A percentile compares a stretch with the other conserved stretches of the same genome.
phyloP scores from a whole-genome alignment of 2,329 filamentous ascomycete species.

The Phialophora expanda region DNA sequence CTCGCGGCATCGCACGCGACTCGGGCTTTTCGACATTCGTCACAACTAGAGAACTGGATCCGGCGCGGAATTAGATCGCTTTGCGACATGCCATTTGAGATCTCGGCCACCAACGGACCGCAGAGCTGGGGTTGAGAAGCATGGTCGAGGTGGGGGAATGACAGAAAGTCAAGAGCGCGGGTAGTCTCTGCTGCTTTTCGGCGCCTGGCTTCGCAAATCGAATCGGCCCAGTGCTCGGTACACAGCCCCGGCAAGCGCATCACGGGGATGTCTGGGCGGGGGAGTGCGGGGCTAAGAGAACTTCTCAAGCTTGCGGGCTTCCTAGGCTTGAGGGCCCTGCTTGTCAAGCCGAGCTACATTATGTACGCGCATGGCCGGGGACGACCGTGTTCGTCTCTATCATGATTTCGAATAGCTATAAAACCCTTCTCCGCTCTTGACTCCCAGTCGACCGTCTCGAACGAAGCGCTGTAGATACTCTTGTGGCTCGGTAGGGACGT shows the following conservation, averaged over 20 bases:
- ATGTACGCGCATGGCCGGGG: neutral
- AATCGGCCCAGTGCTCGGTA: neutral
- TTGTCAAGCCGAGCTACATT: neutral
- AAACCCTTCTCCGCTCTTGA: constrained; percentile 45
- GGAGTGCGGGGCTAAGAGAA: no score
- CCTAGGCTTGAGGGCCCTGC: neutral
- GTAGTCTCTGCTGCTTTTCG: neutral
- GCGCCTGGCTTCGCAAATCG: neutral
- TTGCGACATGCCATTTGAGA: constrained; percentile 19
- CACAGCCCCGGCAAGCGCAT: no score
- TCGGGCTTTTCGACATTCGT: constrained; percentile 43
- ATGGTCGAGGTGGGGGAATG: neutral
- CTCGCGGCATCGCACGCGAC: constrained; percentile 43
- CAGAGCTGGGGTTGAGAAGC: neutral
- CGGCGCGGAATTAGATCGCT: constrained; percentile 35
- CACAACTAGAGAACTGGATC: constrained; percentile 46
- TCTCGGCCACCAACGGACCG: neutral
- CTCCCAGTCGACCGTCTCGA: constrained; percentile 43
- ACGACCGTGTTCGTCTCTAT: neutral
- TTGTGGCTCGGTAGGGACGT: constrained; percentile 43
- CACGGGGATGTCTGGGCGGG: no score
- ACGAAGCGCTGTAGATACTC: constrained; percentile 45
- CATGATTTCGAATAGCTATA: constrained; percentile 41
- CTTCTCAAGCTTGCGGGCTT: neutral
- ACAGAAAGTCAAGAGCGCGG: neutral